Evolutionary conservation across 306 rosid genomes (phyloP).

Genomic region (Fragaria iinumae): DNA sequence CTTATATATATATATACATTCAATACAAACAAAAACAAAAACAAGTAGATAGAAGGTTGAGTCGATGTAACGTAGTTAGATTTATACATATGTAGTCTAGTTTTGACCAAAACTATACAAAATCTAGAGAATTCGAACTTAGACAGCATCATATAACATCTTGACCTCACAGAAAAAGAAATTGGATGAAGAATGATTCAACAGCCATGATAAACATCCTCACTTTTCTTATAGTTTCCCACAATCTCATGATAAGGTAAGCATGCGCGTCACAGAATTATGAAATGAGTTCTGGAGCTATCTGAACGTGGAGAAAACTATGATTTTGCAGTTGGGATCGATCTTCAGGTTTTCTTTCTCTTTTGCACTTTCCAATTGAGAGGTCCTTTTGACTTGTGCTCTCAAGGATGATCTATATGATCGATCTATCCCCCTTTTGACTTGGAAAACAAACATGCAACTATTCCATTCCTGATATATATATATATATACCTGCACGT

Average conservation of each 20-base stretch:
- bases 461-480: constrained; percentile 22
- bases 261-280: constrained; percentile 43
- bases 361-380: constrained; percentile 22
- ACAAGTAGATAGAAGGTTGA: background rate
- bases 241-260: constrained; percentile 20
- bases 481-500: constrained; percentile 10
- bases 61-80: background rate
- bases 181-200: constrained; percentile 2
- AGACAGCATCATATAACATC: constrained; percentile 9
- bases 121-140: background rate
- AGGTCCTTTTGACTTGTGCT: constrained; percentile 21
- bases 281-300: constrained; percentile 4
- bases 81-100: background rate
- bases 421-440: constrained; percentile 5
- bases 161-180: background rate
- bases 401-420: background rate
- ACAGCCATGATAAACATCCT: background rate
- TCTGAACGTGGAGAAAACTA: constrained; percentile 14
- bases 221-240: background rate
- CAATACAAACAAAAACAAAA: too few relatives aligned
- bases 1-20: too few relatives aligned
- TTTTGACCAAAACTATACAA: background rate
- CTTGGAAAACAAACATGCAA: constrained; percentile 16
- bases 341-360: constrained; percentile 7
- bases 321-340: constrained; percentile 15